A percentile compares a stretch with the other conserved stretches of the same genome.
These are phyloP conservation scores for Ramalina intermedia DNA, from an alignment of 495 filamentous ascomycete genomes.

Conservation along the genomic window DNA sequence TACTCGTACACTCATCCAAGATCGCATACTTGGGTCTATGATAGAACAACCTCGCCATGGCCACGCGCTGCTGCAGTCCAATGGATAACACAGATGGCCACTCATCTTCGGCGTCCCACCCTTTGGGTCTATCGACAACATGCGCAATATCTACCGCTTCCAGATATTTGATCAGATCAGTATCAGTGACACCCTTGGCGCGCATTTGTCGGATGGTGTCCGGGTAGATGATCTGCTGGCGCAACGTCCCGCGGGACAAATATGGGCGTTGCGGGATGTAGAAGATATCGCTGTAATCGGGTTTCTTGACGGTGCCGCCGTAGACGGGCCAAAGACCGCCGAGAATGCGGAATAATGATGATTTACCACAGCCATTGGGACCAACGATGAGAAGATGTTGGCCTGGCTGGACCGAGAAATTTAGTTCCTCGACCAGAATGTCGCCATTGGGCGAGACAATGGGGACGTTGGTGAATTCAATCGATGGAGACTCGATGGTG, in stretches of 20 bases:
- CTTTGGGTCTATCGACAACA: conserved; percentile 66
- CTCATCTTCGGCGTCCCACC: conserved; percentile 92
- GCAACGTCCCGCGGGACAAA: conserved; percentile 70
- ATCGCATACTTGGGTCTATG: conserved; percentile 83
- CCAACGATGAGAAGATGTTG: conserved; percentile 91
- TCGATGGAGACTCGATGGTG: conserved; percentile 63
- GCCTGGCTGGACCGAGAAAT: conserved; percentile 70
- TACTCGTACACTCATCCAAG: conserved; percentile 89
- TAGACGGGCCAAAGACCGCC: conserved; percentile 99
- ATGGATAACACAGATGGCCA: conserved; percentile 86
- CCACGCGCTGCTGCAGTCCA: conserved; percentile 90
- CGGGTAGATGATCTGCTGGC: conserved; percentile 94
- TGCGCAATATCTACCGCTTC: conserved; percentile 65
- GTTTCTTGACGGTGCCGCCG: conserved; percentile 81
- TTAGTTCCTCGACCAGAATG: conserved; percentile 67
- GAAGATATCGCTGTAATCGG: conserved; percentile 80
- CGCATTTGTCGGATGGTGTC: conserved; percentile 81
- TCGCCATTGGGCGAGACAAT: conserved; percentile 96
- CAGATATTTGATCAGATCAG: conserved; percentile 63
- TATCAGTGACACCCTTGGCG: conserved; percentile 67
- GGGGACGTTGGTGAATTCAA: conserved; percentile 83
- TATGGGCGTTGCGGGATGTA: conserved; percentile 97
- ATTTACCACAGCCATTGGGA: conserved; percentile 95
- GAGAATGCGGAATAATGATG: conserved; percentile 85
- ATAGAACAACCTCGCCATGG: conserved; percentile 94